Evolutionary conservation across 345 rosid species (phyloP).

Genomic region (Gynandropsis gynandra): DNA sequence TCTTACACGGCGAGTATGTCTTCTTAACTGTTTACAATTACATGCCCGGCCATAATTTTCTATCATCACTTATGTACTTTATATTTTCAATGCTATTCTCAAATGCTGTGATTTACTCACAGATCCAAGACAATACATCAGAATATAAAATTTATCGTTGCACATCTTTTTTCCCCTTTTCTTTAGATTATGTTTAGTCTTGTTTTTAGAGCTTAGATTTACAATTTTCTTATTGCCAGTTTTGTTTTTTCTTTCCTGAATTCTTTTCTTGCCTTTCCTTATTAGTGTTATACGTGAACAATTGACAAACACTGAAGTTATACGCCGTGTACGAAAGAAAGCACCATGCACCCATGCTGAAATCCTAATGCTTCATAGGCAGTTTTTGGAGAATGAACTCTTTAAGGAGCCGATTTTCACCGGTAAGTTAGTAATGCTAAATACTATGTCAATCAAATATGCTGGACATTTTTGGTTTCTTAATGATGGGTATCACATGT

Average conservation of each 20-base stretch:
- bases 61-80: conserved; percentile 6
- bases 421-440: conserved; percentile 48
- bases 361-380: conserved; percentile 77
- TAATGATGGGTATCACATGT: too few relatives aligned
- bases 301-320: conserved; percentile 73
- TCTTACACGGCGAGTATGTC: conserved; percentile 98
- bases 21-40: conserved; percentile 8
- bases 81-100: not conserved
- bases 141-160: too few relatives aligned
- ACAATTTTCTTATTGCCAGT: not conserved
- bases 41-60: not conserved
- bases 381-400: conserved; percentile 64
- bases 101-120: too few relatives aligned
- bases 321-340: conserved; percentile 90
- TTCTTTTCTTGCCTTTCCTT: conserved; percentile 27
- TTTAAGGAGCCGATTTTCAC: conserved; percentile 55
- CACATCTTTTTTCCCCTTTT: too few relatives aligned
- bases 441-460: not conserved
- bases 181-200: not conserved
- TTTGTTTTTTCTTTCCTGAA: conserved; percentile 1
- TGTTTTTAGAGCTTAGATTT: conserved; percentile 12
- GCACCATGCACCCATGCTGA: conserved; percentile 96
- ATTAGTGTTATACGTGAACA: conserved; percentile 84
- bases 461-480: too few relatives aligned
- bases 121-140: too few relatives aligned